Evolutionary conservation across 202 grass and related monocot genomes (phyloP), one percentile per base, ranked within the genome.

Genomic region (Panicum virgatum): DNA sequence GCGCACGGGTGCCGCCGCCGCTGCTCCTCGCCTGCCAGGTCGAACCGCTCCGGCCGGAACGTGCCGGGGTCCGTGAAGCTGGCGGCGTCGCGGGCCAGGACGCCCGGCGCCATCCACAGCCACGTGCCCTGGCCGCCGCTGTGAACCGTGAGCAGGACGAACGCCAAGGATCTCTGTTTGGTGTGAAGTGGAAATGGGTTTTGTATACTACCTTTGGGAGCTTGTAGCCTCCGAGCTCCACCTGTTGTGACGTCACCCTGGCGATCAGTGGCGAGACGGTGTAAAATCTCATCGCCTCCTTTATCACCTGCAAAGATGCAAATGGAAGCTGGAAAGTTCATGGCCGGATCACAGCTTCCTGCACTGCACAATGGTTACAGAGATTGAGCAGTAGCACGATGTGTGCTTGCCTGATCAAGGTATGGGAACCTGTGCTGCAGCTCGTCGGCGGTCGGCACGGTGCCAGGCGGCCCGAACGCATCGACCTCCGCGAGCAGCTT

Each of bases 41-140:
- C 86, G 40, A 92, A 94, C 69, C 94, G 73, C 88, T 94, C 90
- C 46, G 92, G 94, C 72, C 75, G 83, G 72, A 97, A 94, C 62
- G 30, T 82, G 42, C 84, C 77, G 48, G 92, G 88, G 9, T 97
- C 86, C 5, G 67, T 84, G 68, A 97, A 97, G 76, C 52, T 92
- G 45, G 86, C 86, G 16, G 78, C 77, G 69, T 97, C 94, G 43
- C 84, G 80, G 11, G 94, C 65, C 62, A 97, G 68, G 5, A 89
- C 90, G 12, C 92, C 94, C 23, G 88, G 90, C 72, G 94, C 92
- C 46, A 97, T 75, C 94, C 94, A 97, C 66, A 97, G 54, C 94
- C 94, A 97, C 46, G 90, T 86, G 6, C 90, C 87, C 89, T 94
- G 60, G 19, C 71, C 26, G n/a, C n/a, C n/a, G 39, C 9, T 30